Evolutionary conservation across 2,329 filamentous ascomycete genomes (phyloP).

Genomic region (Thielaviopsis punctulata): DNA sequence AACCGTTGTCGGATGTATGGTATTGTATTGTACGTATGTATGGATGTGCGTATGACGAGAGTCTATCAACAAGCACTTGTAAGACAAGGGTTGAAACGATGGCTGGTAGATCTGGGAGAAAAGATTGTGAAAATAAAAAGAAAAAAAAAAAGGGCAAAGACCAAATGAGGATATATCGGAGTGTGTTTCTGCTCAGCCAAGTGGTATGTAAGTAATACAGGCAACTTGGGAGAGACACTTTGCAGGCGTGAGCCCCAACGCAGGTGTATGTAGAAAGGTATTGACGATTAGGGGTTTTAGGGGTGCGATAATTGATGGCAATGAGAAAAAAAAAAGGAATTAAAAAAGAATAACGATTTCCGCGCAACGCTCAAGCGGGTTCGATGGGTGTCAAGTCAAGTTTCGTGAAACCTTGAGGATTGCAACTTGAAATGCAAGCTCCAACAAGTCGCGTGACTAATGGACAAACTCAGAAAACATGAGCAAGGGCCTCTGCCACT

Average conservation of each 20-base stretch:
- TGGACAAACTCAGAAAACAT: constrained; percentile 2
- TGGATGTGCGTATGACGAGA: too few species aligned
- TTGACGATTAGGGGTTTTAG: background rate
- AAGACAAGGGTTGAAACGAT: background rate
- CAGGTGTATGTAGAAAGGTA: too few species aligned
- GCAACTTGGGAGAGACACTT: too few species aligned
- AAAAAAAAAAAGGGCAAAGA: background rate
- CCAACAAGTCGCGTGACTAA: constrained; percentile 1
- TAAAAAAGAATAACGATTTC: background rate
- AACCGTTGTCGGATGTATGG: too few species aligned
- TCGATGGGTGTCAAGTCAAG: background rate
- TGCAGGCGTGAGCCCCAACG: too few species aligned
- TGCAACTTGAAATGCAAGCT: too few species aligned
- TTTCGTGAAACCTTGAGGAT: background rate
- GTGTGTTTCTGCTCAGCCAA: background rate
- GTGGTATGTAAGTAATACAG: background rate
- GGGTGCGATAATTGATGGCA: background rate
- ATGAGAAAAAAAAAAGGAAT: background rate
- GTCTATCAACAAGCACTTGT: too few species aligned
- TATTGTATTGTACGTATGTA: too few species aligned
- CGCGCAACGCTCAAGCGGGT: background rate
- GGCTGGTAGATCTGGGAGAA: background rate
- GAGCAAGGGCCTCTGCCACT: background rate
- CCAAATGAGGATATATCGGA: background rate
- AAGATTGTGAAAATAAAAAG: background rate